Evolutionary conservation across 305 asterid species (phyloP).

Genomic region (Monarda citriodora): DNA sequence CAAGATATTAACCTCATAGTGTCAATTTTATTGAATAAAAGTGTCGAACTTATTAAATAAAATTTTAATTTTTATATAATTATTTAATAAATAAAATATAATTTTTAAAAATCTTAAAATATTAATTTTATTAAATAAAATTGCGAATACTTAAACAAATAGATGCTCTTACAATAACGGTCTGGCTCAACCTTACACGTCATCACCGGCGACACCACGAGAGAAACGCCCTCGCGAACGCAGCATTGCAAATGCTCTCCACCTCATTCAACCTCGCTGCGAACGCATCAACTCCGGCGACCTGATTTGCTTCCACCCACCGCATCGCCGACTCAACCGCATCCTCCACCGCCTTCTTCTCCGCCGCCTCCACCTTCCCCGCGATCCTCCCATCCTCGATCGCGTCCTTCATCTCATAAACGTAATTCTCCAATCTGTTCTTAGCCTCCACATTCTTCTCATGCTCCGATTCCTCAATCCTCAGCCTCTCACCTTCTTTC

Average conservation of each 20-base stretch:
- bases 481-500: conserved; percentile 53
- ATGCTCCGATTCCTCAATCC: conserved; percentile 54
- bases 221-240: conserved; percentile 46
- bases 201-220: conserved; percentile 40
- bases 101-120: too few species aligned
- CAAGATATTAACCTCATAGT: too few species aligned
- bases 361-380: conserved; percentile 38
- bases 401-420: conserved; percentile 62
- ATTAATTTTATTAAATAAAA: too few species aligned
- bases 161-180: too few species aligned
- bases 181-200: too few species aligned
- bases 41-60: too few species aligned
- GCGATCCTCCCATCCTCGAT: conserved; percentile 55
- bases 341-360: conserved; percentile 60
- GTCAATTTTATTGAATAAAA: too few species aligned
- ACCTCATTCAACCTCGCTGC: conserved; percentile 62
- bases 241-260: conserved; percentile 43
- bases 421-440: conserved; percentile 53
- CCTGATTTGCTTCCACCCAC: conserved; percentile 56
- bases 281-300: conserved; percentile 45
- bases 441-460: conserved; percentile 58
- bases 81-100: too few species aligned
- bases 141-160: too few species aligned
- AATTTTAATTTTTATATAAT: too few species aligned
- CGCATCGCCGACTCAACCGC: conserved; percentile 43